Evolutionary conservation across 2,329 filamentous ascomycete species (phyloP), one percentile per base, ranked within the genome.

Genomic region (Trichoderma sp.): DNA sequence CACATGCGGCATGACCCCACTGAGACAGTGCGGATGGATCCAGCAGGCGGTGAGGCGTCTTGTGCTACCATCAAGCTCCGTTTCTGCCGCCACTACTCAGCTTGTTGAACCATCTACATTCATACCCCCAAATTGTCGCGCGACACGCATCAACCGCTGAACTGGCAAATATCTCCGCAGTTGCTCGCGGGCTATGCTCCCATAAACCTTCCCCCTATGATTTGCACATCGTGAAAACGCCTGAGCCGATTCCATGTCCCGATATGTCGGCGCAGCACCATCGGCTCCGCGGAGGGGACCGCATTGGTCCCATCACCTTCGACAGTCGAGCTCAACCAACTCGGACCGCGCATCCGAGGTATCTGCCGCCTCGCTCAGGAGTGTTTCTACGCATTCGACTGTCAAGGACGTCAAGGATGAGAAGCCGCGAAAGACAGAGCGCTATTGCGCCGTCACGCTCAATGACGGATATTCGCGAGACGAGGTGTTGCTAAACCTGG

Each of bases 401-500:
- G 81, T 84, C 59, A 82, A 79, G 62, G 83, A 84, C 24, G 80
- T 83, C 53, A 82, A 79, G 59, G 83, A 84, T 38, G 81, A 82
- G 68, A 82, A 80, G 76, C 78, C 80, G 35, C 78, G 81, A 53
- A 83, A 82, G 64, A 71, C 83, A 21, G 88, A 90, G 79, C 85
- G 88, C 35, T 84, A 85, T 77, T 91, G 89, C 79, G 88, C 85
- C 60, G 86, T 91, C 73, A 87, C 87, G 9, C 87, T 91, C 79
- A 93, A 95, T 82, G 94, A 97, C 78, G 91, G 89, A 59, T 93
- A 95, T 80, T 92, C 93, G 9, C 90, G 89, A 75, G 94, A 97
- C 80, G 94, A 96, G 79, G 92, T 97, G 62, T 87, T 97, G 27
- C 88, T 97, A 80, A 97, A 96, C 81, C 88, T 93, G 75, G 91